Base-by-base conservation (phyloP, 305 asterid genomes). In the Caryopteris hybrid region DNA sequence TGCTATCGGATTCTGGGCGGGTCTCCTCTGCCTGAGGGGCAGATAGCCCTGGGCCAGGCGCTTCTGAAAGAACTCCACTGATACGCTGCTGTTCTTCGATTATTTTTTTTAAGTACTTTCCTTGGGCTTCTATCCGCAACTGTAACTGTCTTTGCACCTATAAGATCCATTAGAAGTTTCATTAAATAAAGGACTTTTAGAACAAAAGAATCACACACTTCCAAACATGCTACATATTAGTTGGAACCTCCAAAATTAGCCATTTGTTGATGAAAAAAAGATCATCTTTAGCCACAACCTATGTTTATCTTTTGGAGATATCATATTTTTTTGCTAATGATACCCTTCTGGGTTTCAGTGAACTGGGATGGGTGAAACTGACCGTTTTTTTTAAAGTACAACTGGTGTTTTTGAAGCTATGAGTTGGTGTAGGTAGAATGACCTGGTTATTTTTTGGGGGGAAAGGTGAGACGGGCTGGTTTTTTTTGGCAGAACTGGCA, bases 111-210 rank as follows among this genome's bases (percentile, higher is more conserved):
- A 94, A 74, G 81, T 94, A 94, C 80, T 89, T 89, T 31, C 98
- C 99, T 69, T 94, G 99, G 75, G 99, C 99, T 83, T 94, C 99
- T 62, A 94, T 94, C 29, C 98, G 85, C 74, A 89, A 66, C 65
- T 94, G 98, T n/a, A 94, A 84, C 77, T 94, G 99, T 69, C 95
- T 85, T 74, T 94, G 99, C 36, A 94, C 99, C 99, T 94, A 82
- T 68, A 27, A 54, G 36, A 61, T 61, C 12, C 22, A 16, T 63
- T 22, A 29, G 10, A 31, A 57, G 48, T 61, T 42, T 16, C 43
- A 11, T 21, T 13, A 48, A 36, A 46, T n/a, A n/a, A 67, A 64
- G 46, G 39, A 46, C 9, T 51, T 52, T 43, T 5, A 42, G 36
- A 64, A 54, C 31, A 21, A 46, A 61, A 46, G 23, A 66, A 63